These are phyloP conservation scores for Coprinopsis sp. DNA, from an alignment of 768 basidiomycete species.

Conservation along the genomic window DNA sequence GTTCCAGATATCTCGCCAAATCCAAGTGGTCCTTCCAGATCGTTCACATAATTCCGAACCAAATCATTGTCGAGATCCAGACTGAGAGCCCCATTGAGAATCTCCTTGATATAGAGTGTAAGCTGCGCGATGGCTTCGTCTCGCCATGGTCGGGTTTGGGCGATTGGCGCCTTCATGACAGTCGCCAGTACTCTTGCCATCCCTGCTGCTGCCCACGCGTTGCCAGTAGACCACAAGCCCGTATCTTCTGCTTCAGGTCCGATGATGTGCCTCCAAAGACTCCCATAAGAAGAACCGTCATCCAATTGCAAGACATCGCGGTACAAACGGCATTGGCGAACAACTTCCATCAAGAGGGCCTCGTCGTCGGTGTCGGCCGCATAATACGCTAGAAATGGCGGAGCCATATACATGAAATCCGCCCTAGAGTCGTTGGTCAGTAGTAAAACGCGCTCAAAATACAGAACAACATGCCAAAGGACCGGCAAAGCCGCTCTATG, in stretches of 20 bases:
- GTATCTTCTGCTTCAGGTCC: conserved; percentile 35
- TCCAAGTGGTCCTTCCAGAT: conserved; percentile 22
- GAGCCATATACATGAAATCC: conserved; percentile 49
- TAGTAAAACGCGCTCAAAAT: not conserved
- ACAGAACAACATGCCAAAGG: conserved; percentile 31
- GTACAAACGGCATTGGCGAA: conserved; percentile 36
- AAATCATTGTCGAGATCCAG: conserved; percentile 29
- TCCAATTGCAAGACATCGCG: conserved; percentile 30
- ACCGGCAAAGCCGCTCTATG: conserved; percentile 35
- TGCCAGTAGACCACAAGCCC: conserved; percentile 50
- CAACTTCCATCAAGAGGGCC: conserved; percentile 30
- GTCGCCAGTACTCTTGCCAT: conserved; percentile 57
- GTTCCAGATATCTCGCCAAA: conserved; percentile 44
- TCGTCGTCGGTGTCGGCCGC: conserved; percentile 33
- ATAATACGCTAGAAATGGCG: conserved; percentile 46
- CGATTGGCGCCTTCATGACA: conserved; percentile 35
- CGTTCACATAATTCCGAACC: conserved; percentile 38
- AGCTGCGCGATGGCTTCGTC: conserved; percentile 24
- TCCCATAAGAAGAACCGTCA: conserved; percentile 20
- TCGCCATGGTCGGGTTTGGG: conserved; percentile 18
- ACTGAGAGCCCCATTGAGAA: conserved; percentile 37
- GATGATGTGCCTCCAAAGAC: conserved; percentile 40
- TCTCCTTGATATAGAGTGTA: conserved; percentile 38
- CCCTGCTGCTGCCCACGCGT: conserved; percentile 71
- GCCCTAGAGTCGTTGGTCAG: conserved; percentile 25